A percentile compares a stretch with the other conserved stretches of the same genome.
Conservation (phyloP, 768 basidiomycete genomes). For the Termitomyces sp. region DNA sequence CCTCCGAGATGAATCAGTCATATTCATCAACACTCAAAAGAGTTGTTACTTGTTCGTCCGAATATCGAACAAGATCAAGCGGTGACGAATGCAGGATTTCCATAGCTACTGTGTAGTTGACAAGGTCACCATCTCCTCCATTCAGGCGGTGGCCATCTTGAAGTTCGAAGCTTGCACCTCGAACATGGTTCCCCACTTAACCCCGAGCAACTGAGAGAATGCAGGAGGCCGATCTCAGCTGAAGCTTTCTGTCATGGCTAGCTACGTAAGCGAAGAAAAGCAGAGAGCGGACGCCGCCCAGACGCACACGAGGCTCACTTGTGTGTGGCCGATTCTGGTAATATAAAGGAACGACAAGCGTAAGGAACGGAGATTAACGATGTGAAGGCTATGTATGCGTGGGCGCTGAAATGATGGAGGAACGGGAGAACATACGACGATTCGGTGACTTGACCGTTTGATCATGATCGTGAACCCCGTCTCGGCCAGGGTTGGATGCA, state of each 20-base stretch:
- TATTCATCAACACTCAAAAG: background rate
- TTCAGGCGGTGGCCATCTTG: slow-evolving; percentile 1
- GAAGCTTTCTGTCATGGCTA: background rate
- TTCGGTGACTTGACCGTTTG: background rate
- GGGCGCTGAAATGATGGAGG: background rate
- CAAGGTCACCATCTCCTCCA: background rate
- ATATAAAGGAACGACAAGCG: background rate
- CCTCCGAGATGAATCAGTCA: background rate
- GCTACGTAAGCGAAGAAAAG: background rate
- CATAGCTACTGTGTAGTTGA: background rate
- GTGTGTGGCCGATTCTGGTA: background rate
- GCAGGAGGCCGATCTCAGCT: background rate
- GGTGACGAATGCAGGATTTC: background rate
- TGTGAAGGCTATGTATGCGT: too few species aligned
- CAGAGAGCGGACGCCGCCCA: background rate
- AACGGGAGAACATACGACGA: background rate
- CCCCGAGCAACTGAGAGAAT: background rate
- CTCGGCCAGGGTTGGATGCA: background rate
- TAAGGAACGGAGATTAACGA: background rate
- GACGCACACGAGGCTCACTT: background rate
- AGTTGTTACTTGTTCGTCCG: background rate
- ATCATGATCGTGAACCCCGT: background rate
- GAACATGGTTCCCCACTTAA: background rate
- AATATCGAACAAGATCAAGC: background rate
- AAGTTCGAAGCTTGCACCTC: background rate